phyloP scores from a whole-genome alignment of 306 rosid genomes.

The Dryas octopetala region DNA sequence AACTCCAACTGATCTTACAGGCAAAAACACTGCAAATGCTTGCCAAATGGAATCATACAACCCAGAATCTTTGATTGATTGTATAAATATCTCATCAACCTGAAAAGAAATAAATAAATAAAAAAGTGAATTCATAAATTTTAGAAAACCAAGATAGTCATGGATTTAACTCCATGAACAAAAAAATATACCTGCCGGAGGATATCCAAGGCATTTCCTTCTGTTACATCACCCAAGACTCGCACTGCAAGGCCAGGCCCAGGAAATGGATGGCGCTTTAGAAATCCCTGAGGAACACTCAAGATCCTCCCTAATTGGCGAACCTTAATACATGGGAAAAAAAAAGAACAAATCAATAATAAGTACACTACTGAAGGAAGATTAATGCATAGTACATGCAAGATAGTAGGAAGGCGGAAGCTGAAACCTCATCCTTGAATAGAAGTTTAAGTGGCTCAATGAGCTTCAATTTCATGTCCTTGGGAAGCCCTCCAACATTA shows the following conservation, averaged over 20 bases:
- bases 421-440: conserved; percentile 88
- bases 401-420: conserved; percentile 19
- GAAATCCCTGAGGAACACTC: conserved; percentile 72
- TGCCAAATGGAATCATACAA: conserved; percentile 96
- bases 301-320: conserved; percentile 78
- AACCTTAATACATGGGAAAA: conserved; percentile 47
- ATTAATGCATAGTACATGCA: not conserved
- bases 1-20: conserved; percentile 86
- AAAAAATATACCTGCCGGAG: conserved; percentile 67
- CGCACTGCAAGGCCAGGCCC: conserved; percentile 98
- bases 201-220: conserved; percentile 73
- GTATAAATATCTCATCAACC: conserved; percentile 97
- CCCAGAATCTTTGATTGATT: conserved; percentile 85
- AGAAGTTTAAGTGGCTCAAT: conserved; percentile 90
- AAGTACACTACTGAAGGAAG: not conserved
- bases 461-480: conserved; percentile 94
- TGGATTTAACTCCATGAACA: not conserved
- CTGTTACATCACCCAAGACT: conserved; percentile 86
- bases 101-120: conserved; percentile 22
- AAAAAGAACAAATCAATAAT: conserved; percentile 10
- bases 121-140: not conserved
- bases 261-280: conserved; percentile 95
- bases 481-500: conserved; percentile 97
- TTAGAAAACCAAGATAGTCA: conserved; percentile 5
- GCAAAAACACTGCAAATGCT: conserved; percentile 96